Conservation (phyloP, 139 green algal species). For the Edaphochlamys debaryana region DNA sequence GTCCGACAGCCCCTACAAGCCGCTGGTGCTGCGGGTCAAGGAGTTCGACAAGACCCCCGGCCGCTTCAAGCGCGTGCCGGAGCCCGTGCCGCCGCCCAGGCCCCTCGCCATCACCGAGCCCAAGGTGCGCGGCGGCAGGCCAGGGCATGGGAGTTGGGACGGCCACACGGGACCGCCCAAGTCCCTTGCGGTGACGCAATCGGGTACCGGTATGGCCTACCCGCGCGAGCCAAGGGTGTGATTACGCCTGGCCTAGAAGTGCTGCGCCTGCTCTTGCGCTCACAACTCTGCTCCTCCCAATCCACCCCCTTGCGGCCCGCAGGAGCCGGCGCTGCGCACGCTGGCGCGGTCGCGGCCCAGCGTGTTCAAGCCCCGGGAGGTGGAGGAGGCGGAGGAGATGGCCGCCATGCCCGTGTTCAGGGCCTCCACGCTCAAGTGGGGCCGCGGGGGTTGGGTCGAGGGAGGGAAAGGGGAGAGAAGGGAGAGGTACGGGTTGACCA, state of each 20-base stretch:
- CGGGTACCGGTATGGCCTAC: too few relatives aligned
- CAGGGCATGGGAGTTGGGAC: too few relatives aligned
- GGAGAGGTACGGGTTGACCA: too few relatives aligned
- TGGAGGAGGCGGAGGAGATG: conserved; percentile 70
- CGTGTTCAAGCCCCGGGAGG: conserved; percentile 66
- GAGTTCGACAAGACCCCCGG: conserved; percentile 60
- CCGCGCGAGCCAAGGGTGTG: too few relatives aligned
- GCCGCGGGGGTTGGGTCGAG: too few relatives aligned
- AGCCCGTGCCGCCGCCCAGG: conserved; percentile 29
- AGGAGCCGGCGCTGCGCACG: conserved; percentile 63
- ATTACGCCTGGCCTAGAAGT: too few relatives aligned
- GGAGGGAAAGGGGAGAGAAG: too few relatives aligned
- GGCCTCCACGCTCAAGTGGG: conserved; percentile 68
- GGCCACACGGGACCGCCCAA: too few relatives aligned
- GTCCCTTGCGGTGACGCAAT: too few relatives aligned
- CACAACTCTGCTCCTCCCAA: too few relatives aligned
- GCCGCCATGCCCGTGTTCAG: conserved; percentile 64
- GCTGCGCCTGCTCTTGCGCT: too few relatives aligned
- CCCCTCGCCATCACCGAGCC: conserved; percentile 36
- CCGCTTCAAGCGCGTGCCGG: conserved; percentile 52
- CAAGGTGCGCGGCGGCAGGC: conserved; percentile 29
- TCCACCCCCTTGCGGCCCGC: not conserved
- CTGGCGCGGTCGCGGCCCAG: conserved; percentile 51
- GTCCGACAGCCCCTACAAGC: conserved; percentile 49
- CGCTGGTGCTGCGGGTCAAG: conserved; percentile 47